These are phyloP conservation scores for Cryptococcus floricola DNA, from an alignment of 1,284 basidiomycete species.

Conservation along the genomic window DNA sequence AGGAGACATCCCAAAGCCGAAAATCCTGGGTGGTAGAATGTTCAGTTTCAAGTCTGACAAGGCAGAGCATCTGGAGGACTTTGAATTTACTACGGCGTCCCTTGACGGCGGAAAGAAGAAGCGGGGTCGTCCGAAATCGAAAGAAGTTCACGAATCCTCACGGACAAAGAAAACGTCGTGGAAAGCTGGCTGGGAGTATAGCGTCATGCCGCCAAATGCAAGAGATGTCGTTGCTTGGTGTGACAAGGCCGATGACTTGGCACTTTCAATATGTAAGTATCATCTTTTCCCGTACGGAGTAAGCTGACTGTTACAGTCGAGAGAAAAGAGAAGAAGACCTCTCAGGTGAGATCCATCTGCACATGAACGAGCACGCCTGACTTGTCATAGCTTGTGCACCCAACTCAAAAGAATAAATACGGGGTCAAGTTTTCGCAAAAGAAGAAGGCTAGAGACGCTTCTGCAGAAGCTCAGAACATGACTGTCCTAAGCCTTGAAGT, in stretches of 20 bases:
- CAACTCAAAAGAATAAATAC: conserved; percentile 69
- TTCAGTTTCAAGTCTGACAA: conserved; percentile 61
- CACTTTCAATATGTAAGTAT: neutral
- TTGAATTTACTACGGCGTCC: conserved; percentile 14
- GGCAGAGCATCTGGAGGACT: conserved; percentile 43
- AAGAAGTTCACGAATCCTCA: conserved; percentile 1
- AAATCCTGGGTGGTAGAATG: conserved; percentile 75
- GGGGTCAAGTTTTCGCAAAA: conserved; percentile 62
- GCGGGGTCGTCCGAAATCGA: conserved; percentile 30
- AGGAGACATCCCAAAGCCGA: conserved; percentile 63
- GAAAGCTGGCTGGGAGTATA: conserved; percentile 70
- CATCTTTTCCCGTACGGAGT: neutral
- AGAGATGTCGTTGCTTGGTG: conserved; percentile 52
- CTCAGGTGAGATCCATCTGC: conserved; percentile 25
- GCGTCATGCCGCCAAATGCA: conserved; percentile 59
- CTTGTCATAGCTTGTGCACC: conserved; percentile 62
- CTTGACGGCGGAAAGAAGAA: conserved; percentile 40
- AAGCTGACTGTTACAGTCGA: conserved; percentile 2
- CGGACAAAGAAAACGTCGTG: conserved; percentile 3
- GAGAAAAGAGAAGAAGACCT: conserved; percentile 26
- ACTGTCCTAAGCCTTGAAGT: conserved; percentile 76
- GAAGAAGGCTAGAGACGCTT: conserved; percentile 48
- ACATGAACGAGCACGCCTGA: neutral
- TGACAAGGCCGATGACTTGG: conserved; percentile 47
- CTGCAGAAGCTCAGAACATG: conserved; percentile 71